phyloP scores from a whole-genome alignment of 1,139 yeast species.

The Magnusiomyces fungicola region DNA sequence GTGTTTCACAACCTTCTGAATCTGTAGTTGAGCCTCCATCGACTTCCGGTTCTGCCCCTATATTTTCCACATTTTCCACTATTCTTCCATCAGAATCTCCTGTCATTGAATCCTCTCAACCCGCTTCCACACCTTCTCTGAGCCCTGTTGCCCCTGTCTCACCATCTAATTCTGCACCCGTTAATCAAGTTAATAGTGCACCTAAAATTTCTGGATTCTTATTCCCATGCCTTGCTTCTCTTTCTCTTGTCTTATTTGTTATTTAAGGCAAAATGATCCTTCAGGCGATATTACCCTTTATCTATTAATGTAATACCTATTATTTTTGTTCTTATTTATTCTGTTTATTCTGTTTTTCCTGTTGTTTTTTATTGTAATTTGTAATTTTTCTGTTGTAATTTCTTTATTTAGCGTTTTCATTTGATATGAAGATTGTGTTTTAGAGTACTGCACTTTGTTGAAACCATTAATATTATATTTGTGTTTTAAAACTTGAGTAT shows the following conservation, averaged over 20 bases:
- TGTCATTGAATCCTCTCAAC: too few relatives aligned
- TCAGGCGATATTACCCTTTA: neutral
- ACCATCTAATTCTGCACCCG: neutral
- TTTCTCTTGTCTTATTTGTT: neutral
- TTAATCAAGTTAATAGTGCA: neutral
- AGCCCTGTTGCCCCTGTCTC: neutral
- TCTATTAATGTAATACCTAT: neutral
- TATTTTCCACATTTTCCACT: neutral
- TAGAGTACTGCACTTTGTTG: neutral
- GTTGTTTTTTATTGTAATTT: neutral
- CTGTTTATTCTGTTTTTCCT: neutral
- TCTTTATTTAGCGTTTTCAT: neutral
- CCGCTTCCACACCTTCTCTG: neutral
- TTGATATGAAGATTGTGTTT: neutral
- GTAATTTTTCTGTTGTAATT: neutral
- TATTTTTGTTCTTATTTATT: neutral
- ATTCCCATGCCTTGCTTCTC: neutral
- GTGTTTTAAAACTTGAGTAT: too few relatives aligned
- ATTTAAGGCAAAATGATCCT: neutral
- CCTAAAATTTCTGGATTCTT: neutral
- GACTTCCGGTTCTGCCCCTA: neutral
- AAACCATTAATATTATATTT: too few relatives aligned
- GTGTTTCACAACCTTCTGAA: neutral
- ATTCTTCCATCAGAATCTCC: neutral
- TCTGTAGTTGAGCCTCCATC: too few relatives aligned